Evolutionary conservation across 345 rosid genomes (phyloP).

Genomic region (Gossypium ekmanianum): DNA sequence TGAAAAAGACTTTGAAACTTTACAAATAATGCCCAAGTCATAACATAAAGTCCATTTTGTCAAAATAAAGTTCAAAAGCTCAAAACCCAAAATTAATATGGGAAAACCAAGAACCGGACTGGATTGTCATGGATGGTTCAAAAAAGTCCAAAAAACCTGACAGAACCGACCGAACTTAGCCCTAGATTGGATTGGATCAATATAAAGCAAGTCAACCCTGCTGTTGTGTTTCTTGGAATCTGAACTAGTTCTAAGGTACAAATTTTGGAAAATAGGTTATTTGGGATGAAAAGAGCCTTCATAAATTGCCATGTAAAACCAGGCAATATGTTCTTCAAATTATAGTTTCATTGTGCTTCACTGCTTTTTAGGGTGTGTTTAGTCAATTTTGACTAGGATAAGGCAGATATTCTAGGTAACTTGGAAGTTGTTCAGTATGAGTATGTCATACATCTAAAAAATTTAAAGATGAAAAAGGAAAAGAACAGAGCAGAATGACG

Average conservation of each 20-base stretch:
- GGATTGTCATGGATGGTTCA: too few relatives aligned
- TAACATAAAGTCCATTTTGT: too few relatives aligned
- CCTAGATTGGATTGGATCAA: neutral
- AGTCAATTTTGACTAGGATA: neutral
- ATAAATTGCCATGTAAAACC: neutral
- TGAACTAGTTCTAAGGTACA: neutral
- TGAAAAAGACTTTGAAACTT: too few relatives aligned
- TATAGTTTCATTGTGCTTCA: neutral
- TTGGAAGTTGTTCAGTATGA: neutral
- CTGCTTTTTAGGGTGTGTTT: neutral
- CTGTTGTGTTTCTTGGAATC: neutral
- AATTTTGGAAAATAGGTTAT: neutral
- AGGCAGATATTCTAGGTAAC: neutral
- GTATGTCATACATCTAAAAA: neutral
- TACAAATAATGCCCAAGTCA: too few relatives aligned
- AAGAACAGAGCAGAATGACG: neutral
- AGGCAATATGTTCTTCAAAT: neutral
- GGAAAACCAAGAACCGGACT: too few relatives aligned
- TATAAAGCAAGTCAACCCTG: neutral
- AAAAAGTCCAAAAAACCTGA: too few relatives aligned
- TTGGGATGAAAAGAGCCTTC: neutral
- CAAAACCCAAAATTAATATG: too few relatives aligned
- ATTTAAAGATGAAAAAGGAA: neutral
- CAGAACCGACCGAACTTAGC: too few relatives aligned
- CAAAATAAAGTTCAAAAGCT: too few relatives aligned